These are phyloP conservation scores for Pythium rishiriense DNA, from an alignment of 352 stramenopile genomes.

Conservation along the genomic window DNA sequence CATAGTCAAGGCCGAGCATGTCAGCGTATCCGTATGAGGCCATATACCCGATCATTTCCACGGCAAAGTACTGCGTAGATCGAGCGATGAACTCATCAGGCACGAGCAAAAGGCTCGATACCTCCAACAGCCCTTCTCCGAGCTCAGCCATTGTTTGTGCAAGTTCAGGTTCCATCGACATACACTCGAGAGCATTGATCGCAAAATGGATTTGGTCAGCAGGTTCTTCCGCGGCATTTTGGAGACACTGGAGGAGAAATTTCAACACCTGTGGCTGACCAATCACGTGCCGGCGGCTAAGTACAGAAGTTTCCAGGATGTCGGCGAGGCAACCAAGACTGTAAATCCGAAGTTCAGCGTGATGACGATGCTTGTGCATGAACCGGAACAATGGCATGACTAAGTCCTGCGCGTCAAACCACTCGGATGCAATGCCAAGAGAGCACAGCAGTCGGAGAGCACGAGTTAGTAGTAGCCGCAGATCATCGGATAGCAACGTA, in stretches of 20 bases:
- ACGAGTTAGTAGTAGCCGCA: constrained; percentile 29
- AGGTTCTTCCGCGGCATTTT: constrained; percentile 24
- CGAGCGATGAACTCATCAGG: constrained; percentile 24
- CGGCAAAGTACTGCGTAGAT: constrained; percentile 59
- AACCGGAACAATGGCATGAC: constrained; percentile 58
- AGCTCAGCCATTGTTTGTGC: constrained; percentile 35
- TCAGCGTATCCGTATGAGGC: constrained; percentile 49
- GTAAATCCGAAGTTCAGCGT: constrained; percentile 34
- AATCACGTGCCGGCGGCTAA: constrained; percentile 43
- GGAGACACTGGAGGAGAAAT: constrained; percentile 53
- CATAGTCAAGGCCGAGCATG: constrained; percentile 33
- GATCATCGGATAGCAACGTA: constrained; percentile 21
- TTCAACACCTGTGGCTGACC: constrained; percentile 29
- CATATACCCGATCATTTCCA: constrained; percentile 68
- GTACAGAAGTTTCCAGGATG: constrained; percentile 51
- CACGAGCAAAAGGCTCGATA: constrained; percentile 38
- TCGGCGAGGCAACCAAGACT: constrained; percentile 50
- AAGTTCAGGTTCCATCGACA: constrained; percentile 56
- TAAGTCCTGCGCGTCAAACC: constrained; percentile 44
- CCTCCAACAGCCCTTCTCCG: constrained; percentile 25
- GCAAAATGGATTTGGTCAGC: constrained; percentile 41
- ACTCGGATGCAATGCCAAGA: constrained; percentile 18
- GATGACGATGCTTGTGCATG: constrained; percentile 42
- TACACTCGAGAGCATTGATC: constrained; percentile 50
- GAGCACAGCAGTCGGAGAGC: constrained; percentile 33